Base-by-base conservation (phyloP, 1,284 basidiomycete genomes). In the Chalciporus piperatoides region DNA sequence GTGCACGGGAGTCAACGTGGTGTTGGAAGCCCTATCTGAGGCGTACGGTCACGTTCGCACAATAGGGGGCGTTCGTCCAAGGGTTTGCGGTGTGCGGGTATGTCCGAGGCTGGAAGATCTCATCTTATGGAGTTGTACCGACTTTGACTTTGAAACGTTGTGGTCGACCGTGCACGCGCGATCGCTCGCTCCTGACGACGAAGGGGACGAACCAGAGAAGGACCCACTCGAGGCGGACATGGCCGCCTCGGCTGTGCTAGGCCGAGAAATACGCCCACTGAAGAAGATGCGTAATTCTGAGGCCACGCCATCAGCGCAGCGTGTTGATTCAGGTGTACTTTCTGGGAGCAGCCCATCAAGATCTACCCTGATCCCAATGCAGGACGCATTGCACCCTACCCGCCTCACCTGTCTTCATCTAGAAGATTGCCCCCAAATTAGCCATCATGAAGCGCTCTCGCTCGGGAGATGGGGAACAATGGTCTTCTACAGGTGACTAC, bases 61-160 rank as follows among this genome's bases (percentile, higher is more conserved):
- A 17, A 39, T 23, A 19, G 46, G 57, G 39, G 50, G 54, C 11
- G 17, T 44, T 44, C 49, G 46, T 24, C 45, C 49, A 15, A 52
- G 48, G 45, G 28, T 41, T 49, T 53, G 58, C 50, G 59, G 58
- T 53, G 67, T 64, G 56, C 68, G 64, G 66, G 70, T 74, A 41
- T 81, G 80, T 57, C 76, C 79, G 15, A 67, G 67, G 12, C 68
- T 82, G 42, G 73, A 75, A 55, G 68, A 71, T 15, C 62, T 81
- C 32, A 67, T 73, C 23, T 67, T 82, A 45, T 78, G 73, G 73
- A 68, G 68, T 43, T 81, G 78, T 60, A 51, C 62, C 35, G 75
- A 78, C 56, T 62, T 80, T 46, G 58, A 68, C 33, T 67, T 73
- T 37, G 53, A 44, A 32, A 59, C 57, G 19, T 59, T 78, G 44